Evolutionary conservation across 495 filamentous ascomycete genomes (phyloP), one percentile per base, ranked within the genome.

Genomic region (Aspergillus campestris): DNA sequence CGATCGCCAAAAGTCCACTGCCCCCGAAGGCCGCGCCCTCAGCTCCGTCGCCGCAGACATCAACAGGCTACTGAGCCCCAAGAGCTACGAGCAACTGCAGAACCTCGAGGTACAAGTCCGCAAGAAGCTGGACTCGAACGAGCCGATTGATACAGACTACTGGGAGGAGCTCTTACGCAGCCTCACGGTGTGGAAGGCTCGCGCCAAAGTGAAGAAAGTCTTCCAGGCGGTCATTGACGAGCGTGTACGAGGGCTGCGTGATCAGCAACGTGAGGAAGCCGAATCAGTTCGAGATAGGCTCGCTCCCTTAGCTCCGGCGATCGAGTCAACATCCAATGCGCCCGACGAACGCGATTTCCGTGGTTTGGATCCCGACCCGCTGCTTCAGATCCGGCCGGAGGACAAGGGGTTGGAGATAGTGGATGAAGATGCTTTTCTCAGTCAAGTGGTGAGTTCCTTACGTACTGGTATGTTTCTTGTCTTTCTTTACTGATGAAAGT

Each of bases 61-160:
- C 41, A 90, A 97, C 57, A 81, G 79, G 47, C 77, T 97, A 7
- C 67, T 99, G 11, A 78, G 78, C 11, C 87, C 88, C 2, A 99
- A 99, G 63, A 77, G 80, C n/a, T 82, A 86, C 34, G 83, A 89
- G 58, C 87, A 97, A 54, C 73, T 98, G 6, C 80, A 89, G 59
- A 73, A 72, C 14, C 71, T 98, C 24, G 92, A 97, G 66, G 75
- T 70, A 42, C 89, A 95, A 61, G 90, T 98, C 53, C 78, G 75
- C 51, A 68, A 69, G 7, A 98, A 97, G 63, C 62, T 98, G 33
- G 73, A 82, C 34, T 92, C 87, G 9, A 82, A 94, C 51, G 89
- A 96, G 59, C 84, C 86, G 8, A 89, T 97, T 56, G 94, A 98
- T 68, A 87, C 84, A 4, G 92, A 98, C 61, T 98, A 97, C 62